Evolutionary conservation across 331 rosid species (phyloP).

Genomic region (Pyracantha coccinea): DNA sequence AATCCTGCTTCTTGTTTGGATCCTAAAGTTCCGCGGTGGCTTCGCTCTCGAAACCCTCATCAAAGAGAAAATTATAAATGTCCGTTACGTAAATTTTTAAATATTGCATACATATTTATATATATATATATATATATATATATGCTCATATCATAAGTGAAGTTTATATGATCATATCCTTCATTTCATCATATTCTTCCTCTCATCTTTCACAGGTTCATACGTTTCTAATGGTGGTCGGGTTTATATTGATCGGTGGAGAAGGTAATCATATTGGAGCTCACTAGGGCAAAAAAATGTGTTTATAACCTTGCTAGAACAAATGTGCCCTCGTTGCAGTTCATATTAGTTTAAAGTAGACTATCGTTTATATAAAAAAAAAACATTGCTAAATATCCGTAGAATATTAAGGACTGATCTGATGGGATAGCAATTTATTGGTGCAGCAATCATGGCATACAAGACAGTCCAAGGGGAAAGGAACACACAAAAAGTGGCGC

Average conservation of each 20-base stretch:
- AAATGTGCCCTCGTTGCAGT: not conserved
- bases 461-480: constrained; percentile 32
- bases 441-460: constrained; percentile 58
- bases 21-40: constrained; percentile 53
- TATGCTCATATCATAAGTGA: not conserved
- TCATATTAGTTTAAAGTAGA: not conserved
- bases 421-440: not conserved
- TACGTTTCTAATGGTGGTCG: constrained; percentile 59
- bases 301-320: not conserved
- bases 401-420: not conserved
- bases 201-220: constrained; percentile 41
- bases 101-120: not conserved
- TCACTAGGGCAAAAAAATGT: not conserved
- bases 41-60: constrained; percentile 47
- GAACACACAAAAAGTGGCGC: constrained; percentile 33
- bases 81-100: constrained; percentile 9
- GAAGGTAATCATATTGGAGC: constrained; percentile 43
- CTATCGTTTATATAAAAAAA: not conserved
- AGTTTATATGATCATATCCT: not conserved
- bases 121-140: too few species aligned
- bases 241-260: constrained; percentile 57
- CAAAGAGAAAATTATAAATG: constrained; percentile 49
- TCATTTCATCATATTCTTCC: not conserved
- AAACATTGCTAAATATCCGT: not conserved
- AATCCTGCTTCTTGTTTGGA: constrained; percentile 52